Evolutionary conservation across 179 eudicot species (phyloP), one percentile per base, ranked within the genome.

Genomic region (Actinidia arguta): DNA sequence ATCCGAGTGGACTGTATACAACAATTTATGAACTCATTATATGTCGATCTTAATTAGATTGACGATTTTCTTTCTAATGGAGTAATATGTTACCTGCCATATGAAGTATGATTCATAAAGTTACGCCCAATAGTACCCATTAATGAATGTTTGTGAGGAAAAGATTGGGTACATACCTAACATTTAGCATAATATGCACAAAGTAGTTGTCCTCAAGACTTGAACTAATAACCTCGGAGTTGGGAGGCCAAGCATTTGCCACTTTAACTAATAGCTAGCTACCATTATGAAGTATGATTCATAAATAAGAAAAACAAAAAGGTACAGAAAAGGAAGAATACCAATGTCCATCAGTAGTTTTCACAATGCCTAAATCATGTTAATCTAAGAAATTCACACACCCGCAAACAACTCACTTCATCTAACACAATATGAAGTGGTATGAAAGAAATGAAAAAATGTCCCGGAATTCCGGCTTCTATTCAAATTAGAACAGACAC

Each of bases 31-130:
- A 73, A 46, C 9, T 48, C 55, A 48, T 73, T 50, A 48, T 4
- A 13, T 1, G 54, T 24, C 58, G 18, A 50, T 48, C 9, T 48
- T 8, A 20, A 46, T 4, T 20, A 18, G 8, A 70, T 46, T 8
- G 17, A 48, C 18, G 56, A 48, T 24, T 47, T 14, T 22, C 58
- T 20, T 72, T 48, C 76, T 72, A 22, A 70, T 9, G 76, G 18
- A 31, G 36, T 31, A n/a, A n/a, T n/a, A n/a, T 31, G 48, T 72
- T 48, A 72, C 76, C 58, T 48, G 56, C 56, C 76, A 48, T 48
- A 16, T 72, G 13, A 8, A 20, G 36, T 22, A 48, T 72, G 76
- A 48, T 72, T n/a, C 58, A 54, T 3, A 54, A 9, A 54, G 14
- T 31, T 31, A 31, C 36, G 36, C 36, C 36, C 1, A 31, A 2